Percentiles rank a stretch among this genome's conserved stretches.
Conservation (phyloP, 192 early-diverging fungal species). For the Umbelopsis isabellina region DNA sequence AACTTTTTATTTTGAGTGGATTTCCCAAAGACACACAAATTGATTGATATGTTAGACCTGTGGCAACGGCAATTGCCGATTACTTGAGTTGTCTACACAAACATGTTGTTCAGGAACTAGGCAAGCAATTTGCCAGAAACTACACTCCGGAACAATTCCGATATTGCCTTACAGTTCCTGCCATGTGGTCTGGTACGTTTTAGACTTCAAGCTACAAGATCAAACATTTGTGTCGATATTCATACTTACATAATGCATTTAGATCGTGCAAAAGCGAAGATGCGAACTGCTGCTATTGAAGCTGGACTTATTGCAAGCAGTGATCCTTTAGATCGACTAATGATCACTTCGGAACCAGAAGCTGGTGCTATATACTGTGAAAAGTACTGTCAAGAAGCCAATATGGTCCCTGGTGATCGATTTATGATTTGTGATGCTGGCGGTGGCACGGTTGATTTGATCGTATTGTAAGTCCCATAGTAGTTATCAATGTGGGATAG, state of each 20-base stretch:
- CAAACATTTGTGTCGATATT: no score
- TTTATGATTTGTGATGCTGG: constrained; percentile 58
- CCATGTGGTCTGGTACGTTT: constrained; percentile 51
- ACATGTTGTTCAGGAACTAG: constrained; percentile 44
- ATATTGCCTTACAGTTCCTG: constrained; percentile 57
- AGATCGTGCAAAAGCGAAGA: constrained; percentile 45
- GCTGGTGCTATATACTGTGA: constrained; percentile 53
- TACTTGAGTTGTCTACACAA: constrained; percentile 43
- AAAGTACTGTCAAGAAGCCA: constrained; percentile 46
- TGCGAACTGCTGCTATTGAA: constrained; percentile 47
- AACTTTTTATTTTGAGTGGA: neutral
- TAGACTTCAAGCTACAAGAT: neutral
- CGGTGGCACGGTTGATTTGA: constrained; percentile 57
- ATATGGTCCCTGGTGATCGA: constrained; percentile 41
- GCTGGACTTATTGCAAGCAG: constrained; percentile 39
- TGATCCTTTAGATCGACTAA: constrained; percentile 45
- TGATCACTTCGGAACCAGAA: constrained; percentile 51
- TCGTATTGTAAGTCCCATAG: constrained; percentile 52
- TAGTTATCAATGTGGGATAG: neutral
- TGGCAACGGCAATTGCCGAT: constrained; percentile 42
- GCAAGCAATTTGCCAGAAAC: constrained; percentile 45
- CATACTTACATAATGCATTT: neutral
- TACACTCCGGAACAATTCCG: constrained; percentile 44
- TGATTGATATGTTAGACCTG: constrained; percentile 7
- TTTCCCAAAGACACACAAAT: neutral